A percentile compares a stretch with the other conserved stretches of the same genome.
Evolutionary conservation across 108 stramenopile species (phyloP).

Genomic region (Fragilaria crotonensis): DNA sequence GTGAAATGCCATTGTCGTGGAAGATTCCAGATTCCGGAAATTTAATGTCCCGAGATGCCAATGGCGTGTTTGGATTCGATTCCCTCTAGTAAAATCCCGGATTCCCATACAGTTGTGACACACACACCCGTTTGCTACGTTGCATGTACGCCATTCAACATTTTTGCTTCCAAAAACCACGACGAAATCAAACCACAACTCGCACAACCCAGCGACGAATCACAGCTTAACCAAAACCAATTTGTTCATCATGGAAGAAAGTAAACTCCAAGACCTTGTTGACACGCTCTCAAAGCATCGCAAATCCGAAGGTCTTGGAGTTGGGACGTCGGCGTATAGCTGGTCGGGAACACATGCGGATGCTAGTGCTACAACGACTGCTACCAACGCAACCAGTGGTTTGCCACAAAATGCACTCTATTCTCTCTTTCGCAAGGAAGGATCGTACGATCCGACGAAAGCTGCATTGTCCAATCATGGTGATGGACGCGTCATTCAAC

Average conservation of each 20-base stretch:
- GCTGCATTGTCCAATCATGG: conserved; percentile 32
- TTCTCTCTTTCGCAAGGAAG: conserved; percentile 64
- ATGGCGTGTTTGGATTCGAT: no score
- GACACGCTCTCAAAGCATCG: conserved; percentile 69
- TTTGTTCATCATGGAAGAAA: conserved; percentile 60
- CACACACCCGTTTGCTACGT: no score
- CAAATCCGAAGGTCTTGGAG: conserved; percentile 41
- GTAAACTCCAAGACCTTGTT: conserved; percentile 69
- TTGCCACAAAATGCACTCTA: conserved; percentile 77
- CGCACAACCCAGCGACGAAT: no score
- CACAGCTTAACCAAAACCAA: no score
- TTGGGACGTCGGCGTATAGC: conserved; percentile 44
- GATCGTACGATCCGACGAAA: conserved; percentile 54
- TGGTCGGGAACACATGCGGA: conserved; percentile 39
- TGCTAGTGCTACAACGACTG: conserved; percentile 17
- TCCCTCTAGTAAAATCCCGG: no score
- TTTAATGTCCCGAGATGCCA: no score
- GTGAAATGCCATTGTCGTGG: no score
- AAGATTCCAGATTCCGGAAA: no score
- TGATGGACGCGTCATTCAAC: conserved; percentile 72
- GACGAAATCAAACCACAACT: no score
- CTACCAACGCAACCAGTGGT: conserved; percentile 42
- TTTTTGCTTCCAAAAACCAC: no score
- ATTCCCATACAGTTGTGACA: no score
- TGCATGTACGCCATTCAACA: no score